These are phyloP conservation scores for Cicer yamashitae DNA, from an alignment of 306 rosid genomes.

Conservation along the genomic window DNA sequence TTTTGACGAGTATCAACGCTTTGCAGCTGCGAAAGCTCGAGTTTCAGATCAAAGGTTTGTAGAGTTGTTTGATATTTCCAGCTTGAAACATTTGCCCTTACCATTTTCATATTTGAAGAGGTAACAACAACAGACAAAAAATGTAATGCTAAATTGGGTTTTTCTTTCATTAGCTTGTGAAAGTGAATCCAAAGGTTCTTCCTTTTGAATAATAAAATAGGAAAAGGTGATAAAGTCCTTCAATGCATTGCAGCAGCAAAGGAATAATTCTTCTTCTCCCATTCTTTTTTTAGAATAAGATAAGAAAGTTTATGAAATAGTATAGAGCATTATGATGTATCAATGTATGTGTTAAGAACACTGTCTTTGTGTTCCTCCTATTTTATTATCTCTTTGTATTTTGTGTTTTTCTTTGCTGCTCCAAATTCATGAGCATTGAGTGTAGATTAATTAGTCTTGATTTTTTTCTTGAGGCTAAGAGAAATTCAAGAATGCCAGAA, in stretches of 20 bases:
- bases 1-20: conserved; percentile 89
- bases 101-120: conserved; percentile 70
- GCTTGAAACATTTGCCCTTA: conserved; percentile 72
- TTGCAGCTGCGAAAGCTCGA: conserved; percentile 98
- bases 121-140: conserved; percentile 42
- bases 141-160: conserved; percentile 44
- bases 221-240: conserved; percentile 66
- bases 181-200: conserved; percentile 48
- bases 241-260: conserved; percentile 55
- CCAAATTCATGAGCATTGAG: conserved; percentile 46
- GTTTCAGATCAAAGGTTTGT: conserved; percentile 93
- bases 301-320: conserved; percentile 30
- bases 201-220: conserved; percentile 47
- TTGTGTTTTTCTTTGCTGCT: conserved; percentile 44
- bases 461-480: conserved; percentile 48
- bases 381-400: neutral
- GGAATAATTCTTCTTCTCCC: conserved; percentile 54
- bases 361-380: conserved; percentile 1
- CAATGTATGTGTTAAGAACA: too few relatives aligned
- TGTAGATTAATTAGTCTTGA: conserved; percentile 50
- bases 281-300: conserved; percentile 44
- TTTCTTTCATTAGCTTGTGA: conserved; percentile 49
- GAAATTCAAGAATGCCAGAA: conserved; percentile 53
- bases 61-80: conserved; percentile 90
- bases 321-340: conserved; percentile 30